A percentile compares a stretch with the other conserved stretches of the same genome.
Conservation (phyloP, 2,329 filamentous ascomycete species). For the Aspergillus sp. region DNA sequence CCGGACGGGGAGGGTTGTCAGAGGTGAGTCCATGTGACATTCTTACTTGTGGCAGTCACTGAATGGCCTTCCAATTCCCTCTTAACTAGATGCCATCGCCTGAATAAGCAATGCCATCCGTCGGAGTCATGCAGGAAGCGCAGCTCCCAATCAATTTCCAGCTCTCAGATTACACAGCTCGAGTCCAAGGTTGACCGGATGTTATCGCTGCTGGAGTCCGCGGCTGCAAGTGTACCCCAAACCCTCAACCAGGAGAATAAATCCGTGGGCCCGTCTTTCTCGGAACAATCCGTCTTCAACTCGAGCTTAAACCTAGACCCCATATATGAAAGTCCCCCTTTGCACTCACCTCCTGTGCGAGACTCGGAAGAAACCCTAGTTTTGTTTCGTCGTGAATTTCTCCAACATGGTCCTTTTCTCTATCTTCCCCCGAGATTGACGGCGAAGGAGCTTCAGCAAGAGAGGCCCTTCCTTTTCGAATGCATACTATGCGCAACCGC, state of each 20-base stretch:
- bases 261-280: not conserved
- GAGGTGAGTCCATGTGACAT: not conserved
- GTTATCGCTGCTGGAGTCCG: not conserved
- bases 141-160: not conserved
- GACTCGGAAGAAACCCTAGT: not conserved
- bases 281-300: not conserved
- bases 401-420: not conserved
- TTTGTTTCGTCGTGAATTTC: not conserved
- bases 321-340: too few relatives aligned
- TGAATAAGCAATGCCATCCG: conserved; percentile 1
- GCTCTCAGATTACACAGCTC: not conserved
- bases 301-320: not conserved
- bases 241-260: not conserved
- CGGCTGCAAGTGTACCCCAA: too few relatives aligned
- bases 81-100: conserved; percentile 7
- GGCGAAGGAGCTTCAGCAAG: not conserved
- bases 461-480: conserved; percentile 3
- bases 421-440: not conserved
- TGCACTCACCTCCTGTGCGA: not conserved
- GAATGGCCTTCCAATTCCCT: not conserved
- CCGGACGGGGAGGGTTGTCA: not conserved
- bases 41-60: not conserved
- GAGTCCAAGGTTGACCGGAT: conserved; percentile 2
- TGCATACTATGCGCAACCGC: not conserved
- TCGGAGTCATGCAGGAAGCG: not conserved